Evolutionary conservation across 2,329 filamentous ascomycete species (phyloP).

Genomic region (Endothia cerciana): DNA sequence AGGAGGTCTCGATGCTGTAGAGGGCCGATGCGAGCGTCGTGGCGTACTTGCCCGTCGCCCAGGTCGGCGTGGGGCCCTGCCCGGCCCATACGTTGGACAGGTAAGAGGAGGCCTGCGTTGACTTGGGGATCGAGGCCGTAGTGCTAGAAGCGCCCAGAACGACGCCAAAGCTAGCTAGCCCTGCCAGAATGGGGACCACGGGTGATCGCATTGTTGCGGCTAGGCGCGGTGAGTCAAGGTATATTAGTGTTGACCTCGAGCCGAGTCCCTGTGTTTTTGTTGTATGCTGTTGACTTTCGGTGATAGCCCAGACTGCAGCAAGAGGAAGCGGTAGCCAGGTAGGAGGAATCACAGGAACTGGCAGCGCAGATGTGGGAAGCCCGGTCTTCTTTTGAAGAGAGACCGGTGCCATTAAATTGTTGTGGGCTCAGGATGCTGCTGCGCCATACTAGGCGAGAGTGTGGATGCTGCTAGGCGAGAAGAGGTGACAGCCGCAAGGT

Average conservation of each 20-base stretch:
- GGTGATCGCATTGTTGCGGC: background rate
- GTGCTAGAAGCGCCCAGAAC: constrained; percentile 10
- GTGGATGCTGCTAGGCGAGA: background rate
- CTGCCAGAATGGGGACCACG: constrained; percentile 2
- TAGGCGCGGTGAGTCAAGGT: background rate
- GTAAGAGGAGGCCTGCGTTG: constrained; percentile 20
- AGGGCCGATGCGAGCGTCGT: constrained; percentile 30
- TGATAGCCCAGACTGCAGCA: background rate
- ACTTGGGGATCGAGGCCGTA: constrained; percentile 18
- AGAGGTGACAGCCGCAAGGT: background rate
- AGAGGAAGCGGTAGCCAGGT: background rate
- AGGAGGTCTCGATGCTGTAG: constrained; percentile 31
- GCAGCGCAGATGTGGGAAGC: background rate
- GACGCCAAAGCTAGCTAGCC: constrained; percentile 22
- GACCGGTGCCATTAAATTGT: no score
- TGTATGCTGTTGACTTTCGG: background rate
- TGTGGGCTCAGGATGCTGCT: background rate
- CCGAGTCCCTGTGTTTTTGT: background rate
- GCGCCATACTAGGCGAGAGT: background rate
- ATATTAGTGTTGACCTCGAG: background rate
- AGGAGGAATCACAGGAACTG: background rate
- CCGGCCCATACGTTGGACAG: constrained; percentile 11
- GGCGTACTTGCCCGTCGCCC: constrained; percentile 31
- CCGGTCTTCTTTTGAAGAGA: background rate
- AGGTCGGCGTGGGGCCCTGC: constrained; percentile 27